Evolutionary conservation across 192 early-diverging fungal genomes (phyloP).

Genomic region (Entomortierella parvispora): DNA sequence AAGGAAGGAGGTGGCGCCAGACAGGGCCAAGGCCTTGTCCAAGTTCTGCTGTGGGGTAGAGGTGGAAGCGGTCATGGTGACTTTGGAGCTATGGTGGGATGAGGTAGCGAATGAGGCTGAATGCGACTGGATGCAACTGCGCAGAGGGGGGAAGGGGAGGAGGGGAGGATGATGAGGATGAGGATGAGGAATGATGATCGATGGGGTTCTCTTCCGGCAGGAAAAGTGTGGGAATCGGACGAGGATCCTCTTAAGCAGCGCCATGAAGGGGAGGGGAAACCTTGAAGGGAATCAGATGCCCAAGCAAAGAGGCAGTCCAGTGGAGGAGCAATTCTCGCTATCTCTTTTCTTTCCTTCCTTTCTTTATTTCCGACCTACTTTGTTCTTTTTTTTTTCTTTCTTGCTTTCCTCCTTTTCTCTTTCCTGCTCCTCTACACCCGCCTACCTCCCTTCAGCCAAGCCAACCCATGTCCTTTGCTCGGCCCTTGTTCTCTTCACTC

Average conservation of each 20-base stretch:
- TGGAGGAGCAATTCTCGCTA: no score
- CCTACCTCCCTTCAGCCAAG: not conserved
- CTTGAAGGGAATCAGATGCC: no score
- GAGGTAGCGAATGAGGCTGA: not conserved
- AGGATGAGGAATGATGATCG: not conserved
- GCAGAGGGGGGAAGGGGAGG: constrained; percentile 1
- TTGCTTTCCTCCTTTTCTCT: not conserved
- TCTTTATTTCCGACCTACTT: not conserved
- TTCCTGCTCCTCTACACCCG: not conserved
- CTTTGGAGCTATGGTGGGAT: not conserved
- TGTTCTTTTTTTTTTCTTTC: not conserved
- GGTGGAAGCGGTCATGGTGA: not conserved
- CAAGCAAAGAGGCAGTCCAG: no score
- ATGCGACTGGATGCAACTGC: not conserved
- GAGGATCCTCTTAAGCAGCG: not conserved
- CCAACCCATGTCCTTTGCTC: not conserved
- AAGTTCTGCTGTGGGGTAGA: constrained; percentile 27
- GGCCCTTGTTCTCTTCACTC: constrained; percentile 3
- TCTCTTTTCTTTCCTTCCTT: constrained; percentile 1
- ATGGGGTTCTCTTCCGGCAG: not conserved
- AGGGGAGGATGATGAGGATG: constrained; percentile 1
- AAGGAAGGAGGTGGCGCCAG: constrained; percentile 23
- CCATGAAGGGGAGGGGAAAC: not conserved
- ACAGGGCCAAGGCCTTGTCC: constrained; percentile 29
- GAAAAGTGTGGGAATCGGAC: not conserved